Conservation (phyloP, 306 rosid species). For the Acacia melanoxylon region DNA sequence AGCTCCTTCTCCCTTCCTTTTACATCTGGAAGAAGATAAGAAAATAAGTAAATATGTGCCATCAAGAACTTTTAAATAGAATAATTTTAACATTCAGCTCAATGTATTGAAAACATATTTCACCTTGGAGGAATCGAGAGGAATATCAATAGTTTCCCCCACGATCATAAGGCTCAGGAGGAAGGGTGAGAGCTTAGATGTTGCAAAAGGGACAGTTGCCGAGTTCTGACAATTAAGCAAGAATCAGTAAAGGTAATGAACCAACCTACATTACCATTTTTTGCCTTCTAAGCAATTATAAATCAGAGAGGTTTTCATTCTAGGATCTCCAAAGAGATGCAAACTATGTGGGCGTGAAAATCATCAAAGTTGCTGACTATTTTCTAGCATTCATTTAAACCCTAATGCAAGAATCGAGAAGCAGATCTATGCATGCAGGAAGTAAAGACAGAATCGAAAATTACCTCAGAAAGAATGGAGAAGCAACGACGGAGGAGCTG, state of each 20-base stretch:
- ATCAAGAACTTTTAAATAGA: constrained; percentile 21
- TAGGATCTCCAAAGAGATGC: neutral
- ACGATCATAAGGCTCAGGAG: constrained; percentile 80
- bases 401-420: neutral
- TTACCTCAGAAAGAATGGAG: too few species aligned
- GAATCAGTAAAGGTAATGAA: constrained; percentile 19
- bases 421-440: too few species aligned
- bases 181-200: constrained; percentile 72
- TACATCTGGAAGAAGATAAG: constrained; percentile 47
- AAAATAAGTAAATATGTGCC: constrained; percentile 21
- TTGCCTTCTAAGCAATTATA: constrained; percentile 10
- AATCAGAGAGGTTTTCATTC: constrained; percentile 13
- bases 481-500: too few species aligned
- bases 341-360: neutral
- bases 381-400: neutral
- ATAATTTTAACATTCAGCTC: constrained; percentile 22
- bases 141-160: constrained; percentile 74
- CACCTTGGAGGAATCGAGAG: constrained; percentile 65
- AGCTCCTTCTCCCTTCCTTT: constrained; percentile 87
- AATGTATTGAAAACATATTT: constrained; percentile 29
- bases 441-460: too few species aligned
- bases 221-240: constrained; percentile 48
- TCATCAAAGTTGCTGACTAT: constrained; percentile 18
- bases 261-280: neutral
- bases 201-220: constrained; percentile 60